phyloP scores from a whole-genome alignment of 371 early-diverging fungal species.

The Fennellomyces sp. region DNA sequence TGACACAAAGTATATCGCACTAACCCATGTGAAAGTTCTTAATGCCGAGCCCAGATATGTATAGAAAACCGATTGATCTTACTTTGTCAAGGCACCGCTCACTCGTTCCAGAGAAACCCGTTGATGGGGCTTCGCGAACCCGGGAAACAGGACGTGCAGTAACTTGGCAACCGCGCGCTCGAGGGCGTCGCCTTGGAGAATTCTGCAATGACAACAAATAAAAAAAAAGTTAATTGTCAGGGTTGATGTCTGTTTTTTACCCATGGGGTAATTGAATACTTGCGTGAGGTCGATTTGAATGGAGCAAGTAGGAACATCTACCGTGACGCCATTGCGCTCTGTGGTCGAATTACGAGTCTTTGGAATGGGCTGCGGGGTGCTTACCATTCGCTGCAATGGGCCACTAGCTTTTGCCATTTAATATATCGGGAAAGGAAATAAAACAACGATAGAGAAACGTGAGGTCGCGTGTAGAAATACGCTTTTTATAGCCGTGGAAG shows the following conservation, averaged over 20 bases:
- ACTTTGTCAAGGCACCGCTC: slow-evolving; percentile 89
- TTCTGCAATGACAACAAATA: slow-evolving; percentile 4
- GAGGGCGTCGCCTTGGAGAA: slow-evolving; percentile 35
- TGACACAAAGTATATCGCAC: slow-evolving; percentile 75
- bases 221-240: background rate
- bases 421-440: slow-evolving; percentile 1
- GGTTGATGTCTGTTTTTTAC: background rate
- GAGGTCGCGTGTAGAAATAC: slow-evolving; percentile 6
- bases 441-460: slow-evolving; percentile 8
- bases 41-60: background rate
- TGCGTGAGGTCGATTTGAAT: slow-evolving; percentile 31
- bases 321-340: background rate
- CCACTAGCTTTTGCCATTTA: background rate
- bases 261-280: slow-evolving; percentile 8
- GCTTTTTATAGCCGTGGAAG: background rate
- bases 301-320: slow-evolving; percentile 26
- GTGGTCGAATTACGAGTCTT: slow-evolving; percentile 3
- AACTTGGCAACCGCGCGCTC: slow-evolving; percentile 20
- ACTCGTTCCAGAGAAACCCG: slow-evolving; percentile 58
- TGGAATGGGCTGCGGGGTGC: slow-evolving; percentile 11
- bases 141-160: slow-evolving; percentile 33
- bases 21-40: background rate
- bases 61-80: slow-evolving; percentile 10
- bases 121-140: slow-evolving; percentile 27
- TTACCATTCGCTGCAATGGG: slow-evolving; percentile 13